Conservation (phyloP, 306 rosid genomes). For the Echinosophora koreensis region DNA sequence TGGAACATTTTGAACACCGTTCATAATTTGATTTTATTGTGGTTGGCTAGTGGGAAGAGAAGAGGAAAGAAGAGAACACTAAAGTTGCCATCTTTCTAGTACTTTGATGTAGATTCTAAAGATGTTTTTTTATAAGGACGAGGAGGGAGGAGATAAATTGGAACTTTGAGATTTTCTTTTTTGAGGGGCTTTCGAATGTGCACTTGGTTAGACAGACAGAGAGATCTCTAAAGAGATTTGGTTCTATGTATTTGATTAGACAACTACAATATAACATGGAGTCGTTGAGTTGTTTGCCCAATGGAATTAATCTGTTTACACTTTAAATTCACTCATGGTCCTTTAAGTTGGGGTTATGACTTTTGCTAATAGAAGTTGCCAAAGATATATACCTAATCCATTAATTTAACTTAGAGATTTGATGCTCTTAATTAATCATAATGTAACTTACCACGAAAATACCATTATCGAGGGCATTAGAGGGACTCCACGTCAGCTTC, state of each 20-base stretch:
- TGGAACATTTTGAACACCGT: background rate
- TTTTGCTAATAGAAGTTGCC: constrained; percentile 56
- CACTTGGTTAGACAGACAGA: constrained; percentile 53
- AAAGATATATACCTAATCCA: constrained; percentile 47
- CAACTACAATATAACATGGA: constrained; percentile 52
- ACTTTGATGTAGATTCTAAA: constrained; percentile 42
- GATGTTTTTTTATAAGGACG: constrained; percentile 14
- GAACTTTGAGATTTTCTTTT: constrained; percentile 50
- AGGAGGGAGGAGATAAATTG: constrained; percentile 33
- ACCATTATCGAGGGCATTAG: constrained; percentile 56
- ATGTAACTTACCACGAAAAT: constrained; percentile 35
- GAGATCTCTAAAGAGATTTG: constrained; percentile 88
- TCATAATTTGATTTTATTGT: constrained; percentile 13
- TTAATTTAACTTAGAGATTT: constrained; percentile 49
- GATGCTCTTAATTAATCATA: constrained; percentile 43
- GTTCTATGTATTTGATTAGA: constrained; percentile 61
- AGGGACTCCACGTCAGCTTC: constrained; percentile 59
- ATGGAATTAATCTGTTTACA: constrained; percentile 50
- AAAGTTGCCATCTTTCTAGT: constrained; percentile 16
- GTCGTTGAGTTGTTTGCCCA: constrained; percentile 57
- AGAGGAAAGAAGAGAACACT: constrained; percentile 3
- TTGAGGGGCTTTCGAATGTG: constrained; percentile 45
- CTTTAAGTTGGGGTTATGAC: constrained; percentile 57
- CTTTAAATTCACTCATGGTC: constrained; percentile 57
- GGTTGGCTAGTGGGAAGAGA: constrained; percentile 15